Percentiles rank a stretch among this genome's conserved stretches.
Conservation (phyloP, 768 basidiomycete genomes). For the Infundibulicybe gibba region DNA sequence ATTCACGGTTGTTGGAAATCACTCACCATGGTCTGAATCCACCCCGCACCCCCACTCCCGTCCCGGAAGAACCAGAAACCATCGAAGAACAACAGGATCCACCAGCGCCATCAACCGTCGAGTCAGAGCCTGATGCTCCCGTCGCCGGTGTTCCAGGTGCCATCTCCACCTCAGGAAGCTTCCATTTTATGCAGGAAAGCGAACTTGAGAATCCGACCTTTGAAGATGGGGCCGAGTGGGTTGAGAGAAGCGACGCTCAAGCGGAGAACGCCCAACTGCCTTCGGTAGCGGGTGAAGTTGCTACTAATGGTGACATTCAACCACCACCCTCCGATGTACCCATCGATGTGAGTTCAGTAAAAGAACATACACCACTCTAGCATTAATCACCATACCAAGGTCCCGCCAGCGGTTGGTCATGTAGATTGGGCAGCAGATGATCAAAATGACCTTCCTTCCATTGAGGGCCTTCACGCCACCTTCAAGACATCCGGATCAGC, state of each 20-base stretch:
- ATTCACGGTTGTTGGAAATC: constrained; percentile 58
- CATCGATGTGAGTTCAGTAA: too few relatives aligned
- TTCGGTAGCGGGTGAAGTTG: constrained; percentile 11
- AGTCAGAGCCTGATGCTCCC: constrained; percentile 23
- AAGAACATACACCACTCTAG: neutral
- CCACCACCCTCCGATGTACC: too few relatives aligned
- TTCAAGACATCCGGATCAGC: constrained; percentile 72
- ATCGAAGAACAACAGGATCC: constrained; percentile 21
- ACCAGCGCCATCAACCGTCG: constrained; percentile 12
- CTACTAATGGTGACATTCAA: constrained; percentile 25
- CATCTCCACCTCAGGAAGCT: constrained; percentile 45
- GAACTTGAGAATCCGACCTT: constrained; percentile 60
- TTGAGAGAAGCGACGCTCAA: constrained; percentile 39
- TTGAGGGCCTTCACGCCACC: constrained; percentile 70
- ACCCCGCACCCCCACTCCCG: constrained; percentile 36
- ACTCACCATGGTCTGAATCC: constrained; percentile 50
- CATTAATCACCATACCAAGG: constrained; percentile 3
- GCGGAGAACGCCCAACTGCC: constrained; percentile 9
- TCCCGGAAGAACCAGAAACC: constrained; percentile 27
- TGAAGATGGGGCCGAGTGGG: constrained; percentile 54
- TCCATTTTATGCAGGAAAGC: constrained; percentile 81
- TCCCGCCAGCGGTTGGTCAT: constrained; percentile 25
- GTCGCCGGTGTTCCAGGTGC: constrained; percentile 38
- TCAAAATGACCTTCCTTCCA: constrained; percentile 74
- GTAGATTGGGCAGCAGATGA: constrained; percentile 86